Conservation (phyloP, 2,329 filamentous ascomycete species). For the Alternaria triticina region DNA sequence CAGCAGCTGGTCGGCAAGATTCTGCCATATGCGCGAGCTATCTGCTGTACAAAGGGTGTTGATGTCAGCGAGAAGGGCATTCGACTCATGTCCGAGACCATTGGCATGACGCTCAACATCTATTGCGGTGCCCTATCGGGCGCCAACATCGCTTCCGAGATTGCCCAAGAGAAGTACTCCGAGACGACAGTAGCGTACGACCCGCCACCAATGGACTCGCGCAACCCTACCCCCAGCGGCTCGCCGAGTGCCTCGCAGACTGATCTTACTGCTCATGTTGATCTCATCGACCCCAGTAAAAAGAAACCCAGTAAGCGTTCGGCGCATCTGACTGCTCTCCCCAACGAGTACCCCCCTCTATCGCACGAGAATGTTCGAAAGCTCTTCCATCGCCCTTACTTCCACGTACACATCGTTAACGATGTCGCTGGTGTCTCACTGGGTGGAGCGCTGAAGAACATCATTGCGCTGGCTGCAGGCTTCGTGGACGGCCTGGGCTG, state of each 20-base stretch:
- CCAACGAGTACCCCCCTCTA: constrained; percentile 81
- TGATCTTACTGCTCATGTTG: constrained; percentile 56
- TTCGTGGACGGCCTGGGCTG: constrained; percentile 95
- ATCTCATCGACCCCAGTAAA: constrained; percentile 60
- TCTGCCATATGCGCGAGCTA: constrained; percentile 86
- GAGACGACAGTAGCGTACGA: constrained; percentile 98
- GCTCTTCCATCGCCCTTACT: constrained; percentile 95
- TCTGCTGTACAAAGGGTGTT: constrained; percentile 98
- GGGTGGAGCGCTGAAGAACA: constrained; percentile 93
- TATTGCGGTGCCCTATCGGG: constrained; percentile 96
- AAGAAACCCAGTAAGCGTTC: constrained; percentile 64
- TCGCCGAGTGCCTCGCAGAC: constrained; percentile 57
- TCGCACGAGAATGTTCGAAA: constrained; percentile 83
- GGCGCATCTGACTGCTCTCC: constrained; percentile 76
- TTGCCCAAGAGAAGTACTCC: constrained; percentile 93
- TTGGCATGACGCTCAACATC: constrained; percentile 87
- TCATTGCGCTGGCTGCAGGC: constrained; percentile 90
- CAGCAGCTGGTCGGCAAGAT: constrained; percentile 86
- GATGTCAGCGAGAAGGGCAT: constrained; percentile 87
- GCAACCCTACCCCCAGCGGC: constrained; percentile 67
- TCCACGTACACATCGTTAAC: constrained; percentile 91
- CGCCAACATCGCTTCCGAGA: constrained; percentile 94
- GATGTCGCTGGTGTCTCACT: constrained; percentile 98
- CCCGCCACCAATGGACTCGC: constrained; percentile 85
- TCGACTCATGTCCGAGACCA: constrained; percentile 91